Conservation (phyloP, 768 basidiomycete genomes). For the Hemileccinum rubropunctum region DNA sequence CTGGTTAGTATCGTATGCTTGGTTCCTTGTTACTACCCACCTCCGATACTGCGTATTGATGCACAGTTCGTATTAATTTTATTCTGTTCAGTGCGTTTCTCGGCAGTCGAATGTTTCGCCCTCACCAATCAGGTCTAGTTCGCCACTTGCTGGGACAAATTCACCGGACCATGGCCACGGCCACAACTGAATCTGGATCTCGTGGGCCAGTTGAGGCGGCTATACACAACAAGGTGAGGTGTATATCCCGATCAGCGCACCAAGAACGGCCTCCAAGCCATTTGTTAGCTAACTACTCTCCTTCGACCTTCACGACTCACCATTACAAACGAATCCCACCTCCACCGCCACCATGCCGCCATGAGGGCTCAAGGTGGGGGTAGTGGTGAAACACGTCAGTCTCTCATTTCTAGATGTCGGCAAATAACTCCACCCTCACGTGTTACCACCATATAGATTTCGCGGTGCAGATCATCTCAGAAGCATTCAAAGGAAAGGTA, state of each 20-base stretch:
- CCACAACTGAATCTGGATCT: constrained; percentile 24
- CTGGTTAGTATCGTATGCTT: constrained; percentile 4
- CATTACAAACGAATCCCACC: constrained; percentile 80
- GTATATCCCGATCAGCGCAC: constrained; percentile 20
- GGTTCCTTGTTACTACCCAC: constrained; percentile 9
- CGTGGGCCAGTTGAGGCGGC: constrained; percentile 53
- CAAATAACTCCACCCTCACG: constrained; percentile 20
- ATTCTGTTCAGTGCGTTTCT: constrained; percentile 3
- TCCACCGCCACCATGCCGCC: constrained; percentile 80
- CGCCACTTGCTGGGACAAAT: constrained; percentile 19
- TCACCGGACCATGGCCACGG: constrained; percentile 29
- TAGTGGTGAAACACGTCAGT: constrained; percentile 81
- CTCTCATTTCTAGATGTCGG: constrained; percentile 12
- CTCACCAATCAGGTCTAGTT: constrained; percentile 19
- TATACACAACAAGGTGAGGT: constrained; percentile 57
- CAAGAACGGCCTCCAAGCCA: constrained; percentile 20
- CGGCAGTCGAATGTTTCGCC: constrained; percentile 24
- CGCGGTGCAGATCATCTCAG: constrained; percentile 68
- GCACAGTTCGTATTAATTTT: too few relatives aligned
- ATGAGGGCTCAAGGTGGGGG: constrained; percentile 71
- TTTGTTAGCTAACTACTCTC: constrained; percentile 54
- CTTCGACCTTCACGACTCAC: constrained; percentile 61
- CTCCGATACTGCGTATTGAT: constrained; percentile 22
- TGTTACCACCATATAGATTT: constrained; percentile 56
- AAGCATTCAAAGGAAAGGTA: constrained; percentile 74